phyloP scores from a whole-genome alignment of 2,329 filamentous ascomycete genomes.

The Endoconidiophora polonica region DNA sequence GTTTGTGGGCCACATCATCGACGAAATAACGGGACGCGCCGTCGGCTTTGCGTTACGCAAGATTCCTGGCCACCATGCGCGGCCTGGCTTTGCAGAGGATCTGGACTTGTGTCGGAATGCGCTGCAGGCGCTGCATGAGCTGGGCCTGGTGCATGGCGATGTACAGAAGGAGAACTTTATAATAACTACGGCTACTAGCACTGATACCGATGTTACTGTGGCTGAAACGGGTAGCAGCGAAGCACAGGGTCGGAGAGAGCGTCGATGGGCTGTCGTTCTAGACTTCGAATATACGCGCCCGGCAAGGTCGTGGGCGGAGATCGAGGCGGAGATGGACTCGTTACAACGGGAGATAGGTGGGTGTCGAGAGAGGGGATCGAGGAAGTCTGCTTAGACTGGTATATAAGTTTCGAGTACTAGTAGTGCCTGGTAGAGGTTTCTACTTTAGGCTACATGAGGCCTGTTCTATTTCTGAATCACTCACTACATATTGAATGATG shows the following conservation, averaged over 20 bases:
- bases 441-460: too few species aligned
- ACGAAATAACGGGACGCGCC: neutral
- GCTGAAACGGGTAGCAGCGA: too few species aligned
- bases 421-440: too few species aligned
- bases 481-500: too few species aligned
- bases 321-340: slow-evolving; percentile 1
- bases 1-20: slow-evolving; percentile 3
- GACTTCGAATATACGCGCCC: slow-evolving; percentile 3
- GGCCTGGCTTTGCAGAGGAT: slow-evolving; percentile 1
- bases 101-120: neutral
- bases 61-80: neutral
- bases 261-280: slow-evolving; percentile 1
- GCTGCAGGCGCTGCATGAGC: neutral
- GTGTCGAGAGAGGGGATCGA: neutral
- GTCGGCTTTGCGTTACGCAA: slow-evolving; percentile 2
- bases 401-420: too few species aligned
- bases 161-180: slow-evolving; percentile 5
- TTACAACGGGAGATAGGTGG: neutral
- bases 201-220: too few species aligned
- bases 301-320: neutral
- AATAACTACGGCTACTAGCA: neutral
- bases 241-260: neutral
- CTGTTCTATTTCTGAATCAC: too few species aligned
- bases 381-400: too few species aligned
- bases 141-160: slow-evolving; percentile 3